These are phyloP conservation scores for Leavenworthia alabamica DNA, from an alignment of 345 rosid genomes.

Conservation along the genomic window DNA sequence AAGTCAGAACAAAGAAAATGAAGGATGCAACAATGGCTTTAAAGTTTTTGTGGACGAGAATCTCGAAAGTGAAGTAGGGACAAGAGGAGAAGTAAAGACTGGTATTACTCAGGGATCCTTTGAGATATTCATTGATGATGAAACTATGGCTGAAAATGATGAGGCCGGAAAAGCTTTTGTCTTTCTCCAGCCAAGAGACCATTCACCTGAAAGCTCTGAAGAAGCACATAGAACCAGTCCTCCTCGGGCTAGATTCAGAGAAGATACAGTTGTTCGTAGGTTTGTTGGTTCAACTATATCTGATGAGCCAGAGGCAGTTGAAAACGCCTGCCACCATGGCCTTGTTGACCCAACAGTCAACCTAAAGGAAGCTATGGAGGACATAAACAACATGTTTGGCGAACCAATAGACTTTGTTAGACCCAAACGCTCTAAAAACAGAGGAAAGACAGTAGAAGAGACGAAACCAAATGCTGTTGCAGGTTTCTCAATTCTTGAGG, in stretches of 20 bases:
- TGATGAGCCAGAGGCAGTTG: constrained; percentile 63
- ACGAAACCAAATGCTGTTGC: constrained; percentile 27
- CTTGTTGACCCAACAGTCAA: constrained; percentile 90
- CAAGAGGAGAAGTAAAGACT: constrained; percentile 18
- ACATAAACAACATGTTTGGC: constrained; percentile 91
- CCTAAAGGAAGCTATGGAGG: constrained; percentile 94
- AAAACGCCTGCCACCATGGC: constrained; percentile 96
- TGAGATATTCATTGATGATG: constrained; percentile 55
- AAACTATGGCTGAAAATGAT: constrained; percentile 28
- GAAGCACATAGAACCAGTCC: constrained; percentile 36
- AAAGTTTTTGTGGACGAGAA: constrained; percentile 52
- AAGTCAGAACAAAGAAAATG: constrained; percentile 37
- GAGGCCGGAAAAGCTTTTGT: constrained; percentile 45
- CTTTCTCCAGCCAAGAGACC: constrained; percentile 56
- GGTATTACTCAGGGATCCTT: constrained; percentile 33
- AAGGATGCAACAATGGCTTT: constrained; percentile 32
- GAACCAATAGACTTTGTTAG: constrained; percentile 87
- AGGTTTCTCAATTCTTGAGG: constrained; percentile 73
- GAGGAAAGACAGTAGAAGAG: constrained; percentile 38
- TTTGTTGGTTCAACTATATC: constrained; percentile 78
- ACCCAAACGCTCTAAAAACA: constrained; percentile 56
- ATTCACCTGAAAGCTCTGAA: constrained; percentile 48
- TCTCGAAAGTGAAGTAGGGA: constrained; percentile 25
- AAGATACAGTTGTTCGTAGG: constrained; percentile 76
- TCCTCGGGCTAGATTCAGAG: constrained; percentile 46